phyloP scores from a whole-genome alignment of 345 rosid species.

The Brassica incana region DNA sequence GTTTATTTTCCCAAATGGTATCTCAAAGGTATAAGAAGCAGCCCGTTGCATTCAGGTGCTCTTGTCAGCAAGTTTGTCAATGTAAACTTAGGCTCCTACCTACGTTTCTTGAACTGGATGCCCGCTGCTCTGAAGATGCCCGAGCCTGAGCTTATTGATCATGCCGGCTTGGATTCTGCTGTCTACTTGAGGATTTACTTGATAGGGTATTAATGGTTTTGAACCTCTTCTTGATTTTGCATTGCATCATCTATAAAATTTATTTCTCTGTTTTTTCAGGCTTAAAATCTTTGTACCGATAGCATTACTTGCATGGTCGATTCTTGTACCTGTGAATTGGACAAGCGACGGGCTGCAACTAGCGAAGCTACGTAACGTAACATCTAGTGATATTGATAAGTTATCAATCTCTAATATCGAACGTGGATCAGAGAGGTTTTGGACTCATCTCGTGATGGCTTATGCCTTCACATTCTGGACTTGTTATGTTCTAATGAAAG shows the following conservation, averaged over 20 bases:
- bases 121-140: slow-evolving; percentile 92
- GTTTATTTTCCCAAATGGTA: slow-evolving; percentile 98
- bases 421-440: slow-evolving; percentile 63
- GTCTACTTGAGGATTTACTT: slow-evolving; percentile 91
- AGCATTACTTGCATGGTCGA: slow-evolving; percentile 69
- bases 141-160: slow-evolving; percentile 85
- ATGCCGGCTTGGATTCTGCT: slow-evolving; percentile 95
- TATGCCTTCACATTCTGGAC: slow-evolving; percentile 92
- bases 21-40: slow-evolving; percentile 75
- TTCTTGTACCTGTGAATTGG: slow-evolving; percentile 84
- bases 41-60: slow-evolving; percentile 63
- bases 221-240: slow-evolving; percentile 6
- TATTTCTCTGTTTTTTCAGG: slow-evolving; percentile 37
- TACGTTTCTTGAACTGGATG: slow-evolving; percentile 88
- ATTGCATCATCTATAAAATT: neutral
- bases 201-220: slow-evolving; percentile 56
- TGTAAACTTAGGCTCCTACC: slow-evolving; percentile 62
- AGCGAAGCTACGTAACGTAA: slow-evolving; percentile 53
- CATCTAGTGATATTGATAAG: slow-evolving; percentile 84
- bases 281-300: slow-evolving; percentile 87
- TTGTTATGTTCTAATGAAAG: slow-evolving; percentile 70
- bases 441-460: slow-evolving; percentile 84
- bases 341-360: slow-evolving; percentile 57
- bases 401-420: slow-evolving; percentile 86
- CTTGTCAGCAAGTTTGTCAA: slow-evolving; percentile 73